Conservation (phyloP, 345 rosid genomes). For the Abelmoschus esculentus region DNA sequence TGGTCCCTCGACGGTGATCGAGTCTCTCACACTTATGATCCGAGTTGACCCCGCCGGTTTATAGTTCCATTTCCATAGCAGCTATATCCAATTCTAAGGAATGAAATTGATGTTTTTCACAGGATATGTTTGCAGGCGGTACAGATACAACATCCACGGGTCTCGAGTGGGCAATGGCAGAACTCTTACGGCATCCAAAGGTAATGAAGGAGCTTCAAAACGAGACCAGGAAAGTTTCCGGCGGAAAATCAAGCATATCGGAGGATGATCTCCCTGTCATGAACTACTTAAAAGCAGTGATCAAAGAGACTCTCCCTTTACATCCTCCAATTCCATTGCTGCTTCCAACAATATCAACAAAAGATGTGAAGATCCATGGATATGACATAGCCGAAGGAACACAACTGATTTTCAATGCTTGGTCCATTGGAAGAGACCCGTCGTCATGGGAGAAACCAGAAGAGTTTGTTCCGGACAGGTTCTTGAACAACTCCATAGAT, state of each 20-base stretch:
- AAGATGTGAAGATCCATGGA: slow-evolving; percentile 22
- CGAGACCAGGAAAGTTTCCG: slow-evolving; percentile 18
- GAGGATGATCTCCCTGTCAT: slow-evolving; percentile 25
- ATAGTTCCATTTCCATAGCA: too few relatives aligned
- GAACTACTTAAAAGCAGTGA: slow-evolving; percentile 29
- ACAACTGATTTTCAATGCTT: slow-evolving; percentile 27
- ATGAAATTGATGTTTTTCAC: not conserved
- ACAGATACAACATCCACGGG: too few relatives aligned
- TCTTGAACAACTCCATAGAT: slow-evolving; percentile 16
- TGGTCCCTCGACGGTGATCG: too few relatives aligned
- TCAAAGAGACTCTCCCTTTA: slow-evolving; percentile 36
- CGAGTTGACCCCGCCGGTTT: too few relatives aligned
- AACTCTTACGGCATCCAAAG: too few relatives aligned
- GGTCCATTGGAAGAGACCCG: slow-evolving; percentile 25
- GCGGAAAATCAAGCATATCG: slow-evolving; percentile 6
- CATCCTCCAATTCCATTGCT: slow-evolving; percentile 39
- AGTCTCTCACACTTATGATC: too few relatives aligned
- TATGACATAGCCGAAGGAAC: slow-evolving; percentile 22
- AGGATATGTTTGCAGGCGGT: slow-evolving; percentile 20
- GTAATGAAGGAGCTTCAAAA: not conserved
- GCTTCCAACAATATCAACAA: slow-evolving; percentile 22
- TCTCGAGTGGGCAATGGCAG: too few relatives aligned
- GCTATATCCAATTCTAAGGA: not conserved
- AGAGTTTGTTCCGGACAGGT: slow-evolving; percentile 31
- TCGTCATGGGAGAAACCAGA: slow-evolving; percentile 28